Evolutionary conservation across 495 filamentous ascomycete genomes (phyloP), one percentile per base, ranked within the genome.

Genomic region (Cercophora scortea): DNA sequence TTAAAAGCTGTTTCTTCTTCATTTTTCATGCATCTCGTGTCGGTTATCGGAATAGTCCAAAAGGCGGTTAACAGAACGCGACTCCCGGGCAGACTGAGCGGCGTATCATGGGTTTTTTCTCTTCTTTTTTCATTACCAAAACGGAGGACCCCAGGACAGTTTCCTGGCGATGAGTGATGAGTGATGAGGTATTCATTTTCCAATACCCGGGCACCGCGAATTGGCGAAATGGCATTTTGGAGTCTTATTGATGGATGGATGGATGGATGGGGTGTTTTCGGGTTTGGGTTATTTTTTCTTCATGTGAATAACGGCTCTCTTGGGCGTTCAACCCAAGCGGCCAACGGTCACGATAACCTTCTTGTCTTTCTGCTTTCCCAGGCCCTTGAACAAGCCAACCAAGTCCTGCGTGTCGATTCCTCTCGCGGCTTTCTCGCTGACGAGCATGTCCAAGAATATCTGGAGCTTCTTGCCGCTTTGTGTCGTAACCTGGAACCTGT

Each of bases 371-470:
- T 51, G 54, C 12, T 66, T 74, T 4, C 57, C 61, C 16, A 70
- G 45, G 4, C 39, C 35, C 38, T 67, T 67, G 55, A 73, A 68
- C 25, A 55, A 50, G 41, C 56, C 58, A 41, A 40, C 19, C 18
- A 75, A 34, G 9, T 63, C 52, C 19, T 62, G 48, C 6, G 51
- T 40, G 33, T 69, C 47, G 13, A 71, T 15, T 25, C 58, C 48
- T 19, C 51, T 55, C 18, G 50, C 52, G 15, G 54, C 39, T 6
- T 48, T 39, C 25, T 65, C 47, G 52, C 46, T 60, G 35, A 74
- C 45, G 13, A 53, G 60, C 25, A 75, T 51, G 2, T 51, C 60
- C 12, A 75, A 53, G 13, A 53, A 55, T 15, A 73, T 19, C 35
- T 64, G 65, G 42, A 54, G 44, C 33, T 61, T 69, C 35, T 61